Percentiles rank a stretch among this genome's conserved stretches.
phyloP scores from a whole-genome alignment of 2,329 filamentous ascomycete species.

The Colletotrichum somersetense region DNA sequence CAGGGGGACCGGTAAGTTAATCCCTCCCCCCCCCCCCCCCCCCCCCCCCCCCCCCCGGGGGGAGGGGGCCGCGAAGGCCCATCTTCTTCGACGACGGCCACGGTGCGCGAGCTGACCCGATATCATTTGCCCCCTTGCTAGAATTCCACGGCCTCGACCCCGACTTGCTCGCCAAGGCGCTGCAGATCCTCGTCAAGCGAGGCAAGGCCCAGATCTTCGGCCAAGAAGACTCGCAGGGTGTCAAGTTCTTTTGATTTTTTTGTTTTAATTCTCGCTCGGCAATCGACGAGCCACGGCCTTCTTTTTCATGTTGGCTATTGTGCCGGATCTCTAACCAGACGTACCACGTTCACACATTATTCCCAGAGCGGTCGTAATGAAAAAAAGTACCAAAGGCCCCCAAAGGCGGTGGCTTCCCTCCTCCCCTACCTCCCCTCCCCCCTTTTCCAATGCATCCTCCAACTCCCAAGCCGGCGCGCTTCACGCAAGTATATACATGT shows the following conservation, averaged over 20 bases:
- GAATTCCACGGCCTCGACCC: slow-evolving; percentile 92
- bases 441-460: background rate
- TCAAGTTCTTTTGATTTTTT: slow-evolving; percentile 88
- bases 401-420: background rate
- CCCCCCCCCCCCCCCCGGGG: background rate
- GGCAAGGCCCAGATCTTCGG: slow-evolving; percentile 96
- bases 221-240: slow-evolving; percentile 85
- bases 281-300: background rate
- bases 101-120: slow-evolving; percentile 41
- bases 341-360: slow-evolving; percentile 30
- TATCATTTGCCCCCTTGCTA: slow-evolving; percentile 47
- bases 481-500: background rate
- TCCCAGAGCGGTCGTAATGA: slow-evolving; percentile 10
- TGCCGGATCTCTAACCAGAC: slow-evolving; percentile 18
- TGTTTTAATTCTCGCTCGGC: background rate
- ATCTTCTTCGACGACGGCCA: background rate
- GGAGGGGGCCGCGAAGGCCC: background rate
- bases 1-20: slow-evolving; percentile 70
- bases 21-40: background rate
- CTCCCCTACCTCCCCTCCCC: background rate
- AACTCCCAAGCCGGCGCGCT: slow-evolving; percentile 23
- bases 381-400: background rate
- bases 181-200: slow-evolving; percentile 86
- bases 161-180: slow-evolving; percentile 82
- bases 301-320: background rate